Base-by-base conservation (phyloP, 768 basidiomycete genomes). In the Clathrus columnatus region DNA sequence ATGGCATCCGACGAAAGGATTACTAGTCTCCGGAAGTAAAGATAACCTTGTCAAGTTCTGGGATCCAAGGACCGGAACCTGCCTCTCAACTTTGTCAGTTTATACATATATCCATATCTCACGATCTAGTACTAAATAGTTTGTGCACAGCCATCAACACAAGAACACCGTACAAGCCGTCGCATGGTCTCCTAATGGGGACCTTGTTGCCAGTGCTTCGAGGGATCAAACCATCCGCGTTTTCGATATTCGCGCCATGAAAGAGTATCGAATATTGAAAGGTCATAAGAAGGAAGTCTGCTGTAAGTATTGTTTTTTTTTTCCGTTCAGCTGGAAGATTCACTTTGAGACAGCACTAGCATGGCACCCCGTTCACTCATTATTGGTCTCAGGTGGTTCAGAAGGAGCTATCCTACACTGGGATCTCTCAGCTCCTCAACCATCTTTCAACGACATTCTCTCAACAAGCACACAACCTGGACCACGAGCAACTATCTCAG, bases 21-120 rank as follows among this genome's bases (percentile, higher is more conserved):
- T 99, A 7, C 78, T 99, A 20, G 92, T 89, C 5, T 93, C 91
- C 2, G 96, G 96, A 23, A 91, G 90, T 62, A 98, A 98, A 70
- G 96, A 99, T 70, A 96, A 97, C 68, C 81, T 91, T 62, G 91
- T 98, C 70, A 98, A 98, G 64, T 99, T 99, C 71, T 99, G 96
- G 96, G 96, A 99, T 68, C 96, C 96, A 20, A 78, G 96, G 32
- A 91, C 91, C 8, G 91, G 88, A 30, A 93, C 89, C 0, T 83
- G 85, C 8, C 77, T 99, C 6, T 91, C 91, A 5, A 96, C 94
- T 0, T 71, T 97, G 93, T 94, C 67, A 58, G 85, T 70, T 18
- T 18, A 47, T 44, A 26, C 50, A 4, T 55, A 16, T 24, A 26
- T 6, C 32, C 27, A 7, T 23, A 2, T 42, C 4, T 47, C 5